Conservation (phyloP, 1,139 yeast species). For the Zygosaccharomyces pseudobailii region DNA sequence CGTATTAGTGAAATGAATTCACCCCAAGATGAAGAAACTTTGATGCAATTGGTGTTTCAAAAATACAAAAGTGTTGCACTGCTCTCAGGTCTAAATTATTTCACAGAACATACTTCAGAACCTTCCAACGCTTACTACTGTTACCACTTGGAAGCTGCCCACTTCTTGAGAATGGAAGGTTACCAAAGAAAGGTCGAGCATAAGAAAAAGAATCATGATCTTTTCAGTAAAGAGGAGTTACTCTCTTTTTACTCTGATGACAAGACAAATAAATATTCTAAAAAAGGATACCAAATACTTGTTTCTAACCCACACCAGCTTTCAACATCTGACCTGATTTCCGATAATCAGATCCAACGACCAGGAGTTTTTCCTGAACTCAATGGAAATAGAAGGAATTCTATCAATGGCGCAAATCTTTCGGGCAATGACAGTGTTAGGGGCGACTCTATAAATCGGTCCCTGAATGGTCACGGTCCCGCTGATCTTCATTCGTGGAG, state of each 20-base stretch:
- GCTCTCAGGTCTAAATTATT: constrained; percentile 31
- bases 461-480: constrained; percentile 11
- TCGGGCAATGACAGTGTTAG: constrained; percentile 4
- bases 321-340: constrained; percentile 23
- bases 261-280: constrained; percentile 27
- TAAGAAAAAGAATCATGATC: constrained; percentile 14
- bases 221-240: constrained; percentile 29
- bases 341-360: constrained; percentile 12
- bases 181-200: constrained; percentile 25
- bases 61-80: constrained; percentile 28
- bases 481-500: constrained; percentile 26
- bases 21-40: constrained; percentile 12
- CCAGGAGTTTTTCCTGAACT: constrained; percentile 5
- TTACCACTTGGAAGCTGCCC: constrained; percentile 31
- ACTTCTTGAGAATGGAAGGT: constrained; percentile 24
- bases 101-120: constrained; percentile 17
- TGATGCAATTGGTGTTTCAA: constrained; percentile 25
- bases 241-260: constrained; percentile 30
- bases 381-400: constrained; percentile 6
- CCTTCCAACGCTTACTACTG: constrained; percentile 24
- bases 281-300: constrained; percentile 29
- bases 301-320: constrained; percentile 18
- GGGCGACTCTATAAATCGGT: background rate
- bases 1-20: constrained; percentile 16
- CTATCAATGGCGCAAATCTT: constrained; percentile 8